Evolutionary conservation across 2,329 filamentous ascomycete species (phyloP), one percentile per base, ranked within the genome.

Genomic region (Colletotrichum siamense): DNA sequence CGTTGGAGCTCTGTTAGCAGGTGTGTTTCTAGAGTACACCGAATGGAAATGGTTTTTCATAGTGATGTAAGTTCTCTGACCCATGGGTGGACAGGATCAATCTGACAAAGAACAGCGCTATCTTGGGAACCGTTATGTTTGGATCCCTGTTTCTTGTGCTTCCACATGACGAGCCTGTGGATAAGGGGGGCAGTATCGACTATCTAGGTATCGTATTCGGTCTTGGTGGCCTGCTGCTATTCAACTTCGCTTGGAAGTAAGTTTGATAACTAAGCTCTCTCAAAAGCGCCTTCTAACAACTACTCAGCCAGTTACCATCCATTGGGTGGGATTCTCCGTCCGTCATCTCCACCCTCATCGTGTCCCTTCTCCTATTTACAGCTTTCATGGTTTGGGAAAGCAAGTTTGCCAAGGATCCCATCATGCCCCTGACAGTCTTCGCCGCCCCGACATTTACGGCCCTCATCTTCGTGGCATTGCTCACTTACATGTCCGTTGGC

Each of bases 241-340:
- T 89, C 73, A 90, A 88, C 71, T 83, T 90, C n/a, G 85, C 85
- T 2, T 90, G 88, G 86, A 90, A 89, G 88, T 89, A 78, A 82
- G 84, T 81, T 15, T 22, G 15, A 24, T 36, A 22, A n/a, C 26
- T 34, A 26, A 30, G 62, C 16, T 36, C 34, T 64, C 34, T 49
- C n/a, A 13, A 13, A 10, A 13, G 3, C 39, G 12, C 3, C 44
- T 13, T 49, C n/a, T 49, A 49, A 49, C 44, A 49, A 49, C 18
- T 2, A 49, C 5, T 49, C n/a, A 49, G 44, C 44, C 44, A 49
- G 44, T 49, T n/a, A 12, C 44, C 44, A 49, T 49, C 44, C 10
- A 49, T 49, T 22, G 44, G 18, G 8, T 49, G 44, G 44, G 44
- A 49, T 7, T 49, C 44, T n/a, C 44, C 44, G n/a, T 49, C 44